Percentiles rank a stretch among this genome's conserved stretches.
Evolutionary conservation across 2,329 filamentous ascomycete genomes (phyloP).

Genomic region (Thyridium curvatum): DNA sequence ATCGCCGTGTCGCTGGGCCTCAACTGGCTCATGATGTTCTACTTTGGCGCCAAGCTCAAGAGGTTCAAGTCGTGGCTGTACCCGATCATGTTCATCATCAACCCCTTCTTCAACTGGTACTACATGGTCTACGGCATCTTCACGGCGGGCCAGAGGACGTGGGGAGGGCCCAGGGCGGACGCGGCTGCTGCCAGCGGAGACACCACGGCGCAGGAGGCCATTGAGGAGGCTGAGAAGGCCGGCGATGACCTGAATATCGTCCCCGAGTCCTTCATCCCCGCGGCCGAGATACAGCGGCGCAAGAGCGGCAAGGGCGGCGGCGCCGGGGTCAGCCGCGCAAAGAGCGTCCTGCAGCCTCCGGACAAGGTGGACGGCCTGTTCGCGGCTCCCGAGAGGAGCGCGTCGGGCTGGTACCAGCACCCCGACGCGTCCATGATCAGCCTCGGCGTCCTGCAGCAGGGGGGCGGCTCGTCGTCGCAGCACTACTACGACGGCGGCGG

Average conservation of each 20-base stretch:
- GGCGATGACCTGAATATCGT: constrained; percentile 89
- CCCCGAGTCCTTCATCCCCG: constrained; percentile 72
- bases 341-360: constrained; percentile 63
- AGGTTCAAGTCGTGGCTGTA: constrained; percentile 94
- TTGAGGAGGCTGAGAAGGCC: constrained; percentile 68
- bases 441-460: constrained; percentile 30
- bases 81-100: constrained; percentile 89
- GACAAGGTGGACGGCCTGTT: constrained; percentile 74
- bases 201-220: constrained; percentile 76
- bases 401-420: constrained; percentile 65
- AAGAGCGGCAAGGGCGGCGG: constrained; percentile 19
- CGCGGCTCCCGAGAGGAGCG: constrained; percentile 59
- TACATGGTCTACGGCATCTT: constrained; percentile 98
- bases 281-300: constrained; percentile 33
- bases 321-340: constrained; percentile 36
- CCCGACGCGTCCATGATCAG: constrained; percentile 60
- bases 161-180: constrained; percentile 90
- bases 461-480: constrained; percentile 8
- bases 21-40: constrained; percentile 94
- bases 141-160: constrained; percentile 88
- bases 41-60: constrained; percentile 81
- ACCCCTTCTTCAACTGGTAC: constrained; percentile 96
- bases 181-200: constrained; percentile 66
- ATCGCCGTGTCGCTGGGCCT: constrained; percentile 87
- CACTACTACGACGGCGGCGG: too few species aligned